Percentiles rank a stretch among this genome's conserved stretches.
These are phyloP conservation scores for Nicotiana benthamiana DNA, from an alignment of 257 asterid genomes.

Conservation along the genomic window DNA sequence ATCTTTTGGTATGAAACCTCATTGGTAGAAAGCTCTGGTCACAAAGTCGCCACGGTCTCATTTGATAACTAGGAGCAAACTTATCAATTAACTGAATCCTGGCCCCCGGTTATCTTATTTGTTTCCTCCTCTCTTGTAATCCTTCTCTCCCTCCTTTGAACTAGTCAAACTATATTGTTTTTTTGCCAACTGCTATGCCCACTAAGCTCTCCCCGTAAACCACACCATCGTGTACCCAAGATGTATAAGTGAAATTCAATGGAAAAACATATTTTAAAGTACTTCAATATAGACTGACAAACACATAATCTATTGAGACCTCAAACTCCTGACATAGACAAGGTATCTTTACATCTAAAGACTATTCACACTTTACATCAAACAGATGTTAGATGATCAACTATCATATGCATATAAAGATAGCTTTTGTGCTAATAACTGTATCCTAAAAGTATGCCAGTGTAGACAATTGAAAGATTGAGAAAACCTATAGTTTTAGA, in stretches of 20 bases:
- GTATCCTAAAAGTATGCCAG: not conserved
- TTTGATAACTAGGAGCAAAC: not conserved
- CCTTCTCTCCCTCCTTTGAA: not conserved
- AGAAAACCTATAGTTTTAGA: not conserved
- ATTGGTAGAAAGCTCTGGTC: not conserved
- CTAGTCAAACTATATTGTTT: not conserved
- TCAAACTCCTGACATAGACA: not conserved
- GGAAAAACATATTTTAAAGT: not conserved
- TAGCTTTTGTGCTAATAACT: not conserved
- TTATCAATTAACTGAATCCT: not conserved
- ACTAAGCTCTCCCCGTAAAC: not conserved
- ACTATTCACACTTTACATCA: not conserved
- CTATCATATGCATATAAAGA: slow-evolving; percentile 1
- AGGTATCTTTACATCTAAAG: not conserved
- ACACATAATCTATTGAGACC: not conserved
- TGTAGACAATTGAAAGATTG: not conserved
- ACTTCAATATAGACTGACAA: not conserved
- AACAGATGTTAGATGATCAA: not conserved
- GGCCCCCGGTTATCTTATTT: not conserved
- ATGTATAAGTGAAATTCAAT: not conserved
- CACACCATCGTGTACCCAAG: not conserved
- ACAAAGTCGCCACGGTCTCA: not conserved
- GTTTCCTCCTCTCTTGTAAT: not conserved
- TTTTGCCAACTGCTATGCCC: not conserved
- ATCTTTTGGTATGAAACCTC: not conserved